Base-by-base conservation (phyloP, 2,329 filamentous ascomycete genomes). In the Ceratocystiopsis sp. region DNA sequence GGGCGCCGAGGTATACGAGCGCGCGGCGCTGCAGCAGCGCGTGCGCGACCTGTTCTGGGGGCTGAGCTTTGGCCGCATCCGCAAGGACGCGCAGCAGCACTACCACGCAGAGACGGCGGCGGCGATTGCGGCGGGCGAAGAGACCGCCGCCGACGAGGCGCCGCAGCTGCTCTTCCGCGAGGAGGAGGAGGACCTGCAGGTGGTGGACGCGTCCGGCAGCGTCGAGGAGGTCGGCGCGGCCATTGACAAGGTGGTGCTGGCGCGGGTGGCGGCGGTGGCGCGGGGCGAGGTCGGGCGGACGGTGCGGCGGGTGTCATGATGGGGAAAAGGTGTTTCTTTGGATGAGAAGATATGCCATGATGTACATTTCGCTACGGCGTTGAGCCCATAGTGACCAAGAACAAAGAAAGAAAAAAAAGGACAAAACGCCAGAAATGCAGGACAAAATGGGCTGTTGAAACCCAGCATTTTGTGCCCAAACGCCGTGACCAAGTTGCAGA, bases 1-100 rank as follows among this genome's bases (percentile, higher is more conserved):
- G 66, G 91, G 91, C 1, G 73, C 70, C 16, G 91, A 98, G 66
- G 70, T 84, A 49, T 98, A 96, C 55, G 91, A 98, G 64, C 80
- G 76, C 57, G 73, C 71, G 46, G 76, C 78, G 54, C 83, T 94
- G 75, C 91, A 98, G 63, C 66, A 70, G 47, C 71, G 76, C 11
- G 91, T 96, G 14, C 66, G 84, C 17, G 71, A 78, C 48, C 58
- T 93, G 41, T 95, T 93, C 58, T 70, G 68, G 62, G 67, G 63
- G 0, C 53, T 78, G 46, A 65, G 63, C 48, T 60, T 64, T 60
- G 67, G 67, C 1, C 61, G 63, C 18, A 58, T 65, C 29, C 25
- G 25, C 25, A 29, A 29, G 25, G 25, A 29, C 25, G 25, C 25
- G 25, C 25, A 29, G 25, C 25, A 29, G 25, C 25, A 29, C 25